phyloP scores from a whole-genome alignment of 2,329 filamentous ascomycete species.

The Colletotrichum costaricense region DNA sequence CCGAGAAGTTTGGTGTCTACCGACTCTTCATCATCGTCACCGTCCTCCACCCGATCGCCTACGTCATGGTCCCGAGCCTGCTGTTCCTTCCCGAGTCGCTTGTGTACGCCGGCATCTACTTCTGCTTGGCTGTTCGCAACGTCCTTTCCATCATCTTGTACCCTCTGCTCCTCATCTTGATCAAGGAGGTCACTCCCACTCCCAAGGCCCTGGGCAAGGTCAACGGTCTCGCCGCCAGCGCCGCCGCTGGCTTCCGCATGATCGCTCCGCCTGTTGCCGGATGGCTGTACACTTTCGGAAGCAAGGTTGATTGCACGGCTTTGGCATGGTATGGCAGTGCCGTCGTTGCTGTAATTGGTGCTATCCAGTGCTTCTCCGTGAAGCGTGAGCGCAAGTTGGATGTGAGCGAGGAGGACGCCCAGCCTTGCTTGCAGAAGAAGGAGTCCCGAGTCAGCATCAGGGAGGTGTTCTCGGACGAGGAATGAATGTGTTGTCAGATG shows the following conservation, averaged over 20 bases:
- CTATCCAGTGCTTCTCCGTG: slow-evolving; percentile 70
- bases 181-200: slow-evolving; percentile 74
- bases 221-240: slow-evolving; percentile 74
- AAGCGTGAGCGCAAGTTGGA: slow-evolving; percentile 42
- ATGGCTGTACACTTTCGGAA: slow-evolving; percentile 71
- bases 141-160: slow-evolving; percentile 73
- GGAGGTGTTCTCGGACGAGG: slow-evolving; percentile 32
- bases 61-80: slow-evolving; percentile 69
- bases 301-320: slow-evolving; percentile 67
- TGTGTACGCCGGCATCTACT: slow-evolving; percentile 69
- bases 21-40: slow-evolving; percentile 68
- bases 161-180: slow-evolving; percentile 73
- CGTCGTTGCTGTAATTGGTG: slow-evolving; percentile 65
- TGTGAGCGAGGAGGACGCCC: slow-evolving; percentile 24
- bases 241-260: slow-evolving; percentile 75
- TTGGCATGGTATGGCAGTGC: slow-evolving; percentile 74
- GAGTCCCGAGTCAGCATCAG: slow-evolving; percentile 28
- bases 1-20: slow-evolving; percentile 68
- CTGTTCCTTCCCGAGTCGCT: slow-evolving; percentile 63
- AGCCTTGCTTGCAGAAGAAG: slow-evolving; percentile 21
- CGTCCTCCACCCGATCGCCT: slow-evolving; percentile 70
- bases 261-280: slow-evolving; percentile 74
- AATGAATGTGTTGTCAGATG: slow-evolving; percentile 21
- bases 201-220: slow-evolving; percentile 69
- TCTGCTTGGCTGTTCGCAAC: slow-evolving; percentile 68